These are phyloP conservation scores for Cercophora sp. DNA, from an alignment of 495 filamentous ascomycete genomes.

Conservation along the genomic window DNA sequence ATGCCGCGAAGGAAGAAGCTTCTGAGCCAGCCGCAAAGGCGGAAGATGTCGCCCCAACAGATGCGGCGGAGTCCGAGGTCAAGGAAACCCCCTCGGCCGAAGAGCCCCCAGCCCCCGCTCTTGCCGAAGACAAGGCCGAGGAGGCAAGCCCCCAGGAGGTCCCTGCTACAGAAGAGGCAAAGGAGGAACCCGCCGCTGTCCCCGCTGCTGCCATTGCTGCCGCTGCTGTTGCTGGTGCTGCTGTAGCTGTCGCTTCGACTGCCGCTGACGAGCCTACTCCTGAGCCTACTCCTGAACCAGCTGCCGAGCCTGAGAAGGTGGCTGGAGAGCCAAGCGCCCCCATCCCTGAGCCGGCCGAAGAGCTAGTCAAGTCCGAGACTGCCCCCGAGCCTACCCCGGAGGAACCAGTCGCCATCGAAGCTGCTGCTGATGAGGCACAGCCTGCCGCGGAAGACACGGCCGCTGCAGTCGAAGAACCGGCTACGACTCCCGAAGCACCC, in stretches of 20 bases:
- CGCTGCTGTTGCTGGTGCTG: no score
- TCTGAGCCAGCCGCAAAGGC: not conserved
- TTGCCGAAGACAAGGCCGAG: not conserved
- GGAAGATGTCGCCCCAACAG: not conserved
- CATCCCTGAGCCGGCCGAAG: not conserved
- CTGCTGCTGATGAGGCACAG: conserved; percentile 15
- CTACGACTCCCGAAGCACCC: not conserved
- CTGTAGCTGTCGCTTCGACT: no score
- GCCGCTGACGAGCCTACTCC: no score
- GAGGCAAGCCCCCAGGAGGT: conserved; percentile 4
- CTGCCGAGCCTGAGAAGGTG: conserved; percentile 2
- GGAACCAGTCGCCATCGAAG: conserved; percentile 14
- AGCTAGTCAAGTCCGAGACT: not conserved
- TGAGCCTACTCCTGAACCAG: no score
- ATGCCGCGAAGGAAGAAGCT: conserved; percentile 2
- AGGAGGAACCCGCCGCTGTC: conserved; percentile 1
- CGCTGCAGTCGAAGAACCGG: not conserved
- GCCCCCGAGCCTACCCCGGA: not conserved
- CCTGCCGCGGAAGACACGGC: conserved; percentile 13
- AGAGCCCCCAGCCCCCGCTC: no score
- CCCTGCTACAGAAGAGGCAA: conserved; percentile 8
- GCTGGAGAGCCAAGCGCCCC: not conserved
- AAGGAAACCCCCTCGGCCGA: not conserved
- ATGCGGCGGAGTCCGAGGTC: not conserved
- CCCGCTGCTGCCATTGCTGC: no score